A percentile compares a stretch with the other conserved stretches of the same genome.
Conservation (phyloP, 208 protist species). For the Acanthamoeba lugdunensis region DNA sequence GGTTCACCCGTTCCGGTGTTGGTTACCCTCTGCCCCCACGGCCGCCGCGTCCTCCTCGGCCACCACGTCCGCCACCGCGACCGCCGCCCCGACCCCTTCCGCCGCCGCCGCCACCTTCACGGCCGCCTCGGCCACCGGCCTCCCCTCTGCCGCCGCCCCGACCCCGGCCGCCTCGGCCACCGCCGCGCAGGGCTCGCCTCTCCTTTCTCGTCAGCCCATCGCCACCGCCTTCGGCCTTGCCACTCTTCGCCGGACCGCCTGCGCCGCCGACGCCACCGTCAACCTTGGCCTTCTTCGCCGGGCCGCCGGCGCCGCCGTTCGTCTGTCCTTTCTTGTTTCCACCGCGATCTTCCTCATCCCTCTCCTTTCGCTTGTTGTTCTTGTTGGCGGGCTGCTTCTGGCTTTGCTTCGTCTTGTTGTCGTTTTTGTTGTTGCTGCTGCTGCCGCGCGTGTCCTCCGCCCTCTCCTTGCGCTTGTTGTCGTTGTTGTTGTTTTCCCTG, state of each 20-base stretch:
- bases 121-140: not conserved
- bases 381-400: not conserved
- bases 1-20: too few relatives aligned
- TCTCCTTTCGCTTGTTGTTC: constrained; percentile 2
- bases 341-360: not conserved
- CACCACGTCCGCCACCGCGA: too few relatives aligned
- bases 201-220: not conserved
- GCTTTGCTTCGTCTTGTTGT: not conserved
- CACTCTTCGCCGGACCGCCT: not conserved
- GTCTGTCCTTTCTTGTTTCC: too few relatives aligned
- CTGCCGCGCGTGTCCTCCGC: not conserved
- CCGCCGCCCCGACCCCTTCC: too few relatives aligned
- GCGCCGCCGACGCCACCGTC: not conserved
- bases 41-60: not conserved
- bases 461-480: not conserved
- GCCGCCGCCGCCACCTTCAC: not conserved
- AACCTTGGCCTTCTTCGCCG: not conserved
- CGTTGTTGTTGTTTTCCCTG: not conserved
- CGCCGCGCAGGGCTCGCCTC: not conserved
- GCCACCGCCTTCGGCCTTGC: not conserved
- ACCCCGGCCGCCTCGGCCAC: not conserved
- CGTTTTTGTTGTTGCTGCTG: not conserved
- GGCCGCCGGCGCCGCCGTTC: not conserved
- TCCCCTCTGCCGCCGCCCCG: not conserved
- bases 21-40: too few relatives aligned